Evolutionary conservation across 2,329 filamentous ascomycete genomes (phyloP), one percentile per base, ranked within the genome.

Genomic region (Ophiostoma fasciatum): DNA sequence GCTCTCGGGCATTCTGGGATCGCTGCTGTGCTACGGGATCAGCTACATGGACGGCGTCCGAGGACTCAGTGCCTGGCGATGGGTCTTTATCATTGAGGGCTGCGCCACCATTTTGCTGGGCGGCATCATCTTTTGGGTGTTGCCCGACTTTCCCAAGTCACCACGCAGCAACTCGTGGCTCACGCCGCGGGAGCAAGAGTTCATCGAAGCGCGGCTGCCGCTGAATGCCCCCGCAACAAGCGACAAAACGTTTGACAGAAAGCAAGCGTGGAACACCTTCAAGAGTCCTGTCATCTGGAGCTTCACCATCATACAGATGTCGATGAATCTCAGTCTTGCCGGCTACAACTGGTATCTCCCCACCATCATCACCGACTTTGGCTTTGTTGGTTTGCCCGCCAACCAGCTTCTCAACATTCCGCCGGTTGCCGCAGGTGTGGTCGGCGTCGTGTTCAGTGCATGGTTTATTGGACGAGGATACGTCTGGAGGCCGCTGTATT

Each of bases 331-430:
- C 41, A 45, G 62, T 10, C 11, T 62, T 7, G 59, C 51, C 3
- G 57, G 56, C 0, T 61, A 62, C 12, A 57, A 49, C 5, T 62
- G 59, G 57, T 54, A 60, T 11, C 45, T 62, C 2, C 59, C 59
- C 0, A 61, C 55, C 1, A 55, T 62, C 22, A 57, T 58, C 8
- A 61, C 60, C 0, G 53, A 51, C 25, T 49, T 63, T 1, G 60
- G 60, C 5, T 62, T 63, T 37, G 56, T 55, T 3, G 48, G 48
- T 2, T 48, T 63, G 13, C 61, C 60, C 1, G 48, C 52, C 17
- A 64, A 64, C 40, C 60, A 63, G 37, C 46, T 64, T 5, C 51
- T 63, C 7, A 61, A 62, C 38, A 60, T 64, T n/a, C 60, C 61
- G 0, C 60, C 60, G 1, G 34, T n/a, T 5, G 29, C 18, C 13